Conservation (phyloP, 2,329 filamentous ascomycete species). For the Aspergillus terreus region DNA sequence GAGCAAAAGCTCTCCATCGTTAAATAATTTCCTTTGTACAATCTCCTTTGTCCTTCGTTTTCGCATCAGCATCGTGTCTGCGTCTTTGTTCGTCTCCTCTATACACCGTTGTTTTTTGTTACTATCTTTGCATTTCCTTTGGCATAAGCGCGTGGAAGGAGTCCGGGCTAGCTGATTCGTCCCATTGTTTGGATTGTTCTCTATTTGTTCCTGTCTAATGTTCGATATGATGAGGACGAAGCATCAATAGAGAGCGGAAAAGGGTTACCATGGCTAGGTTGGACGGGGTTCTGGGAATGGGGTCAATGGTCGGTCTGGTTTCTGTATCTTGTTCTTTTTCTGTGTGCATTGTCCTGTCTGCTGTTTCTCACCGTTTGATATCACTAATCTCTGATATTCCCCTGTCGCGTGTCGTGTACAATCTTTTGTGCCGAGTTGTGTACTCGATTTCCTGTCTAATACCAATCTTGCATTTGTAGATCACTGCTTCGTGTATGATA, state of each 20-base stretch:
- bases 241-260: conserved; percentile 21
- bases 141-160: conserved; percentile 21
- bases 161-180: conserved; percentile 21
- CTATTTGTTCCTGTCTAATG: conserved; percentile 12
- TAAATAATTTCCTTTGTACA: conserved; percentile 1
- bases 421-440: neutral
- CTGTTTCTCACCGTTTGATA: conserved; percentile 3
- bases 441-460: neutral
- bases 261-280: conserved; percentile 19
- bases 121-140: conserved; percentile 20
- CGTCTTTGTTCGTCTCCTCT: conserved; percentile 3
- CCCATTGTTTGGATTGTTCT: conserved; percentile 12
- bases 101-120: conserved; percentile 16
- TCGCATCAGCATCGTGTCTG: conserved; percentile 14
- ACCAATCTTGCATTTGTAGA: neutral
- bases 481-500: neutral
- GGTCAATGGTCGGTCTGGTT: conserved; percentile 13
- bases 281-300: conserved; percentile 17
- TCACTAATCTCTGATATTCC: neutral
- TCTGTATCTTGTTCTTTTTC: conserved; percentile 3
- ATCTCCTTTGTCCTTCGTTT: conserved; percentile 23
- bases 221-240: conserved; percentile 23
- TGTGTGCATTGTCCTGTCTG: conserved; percentile 3
- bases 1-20: neutral
- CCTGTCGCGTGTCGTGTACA: neutral